Conservation (phyloP, 1,284 basidiomycete species). For the Singerocomus inundabilis region DNA sequence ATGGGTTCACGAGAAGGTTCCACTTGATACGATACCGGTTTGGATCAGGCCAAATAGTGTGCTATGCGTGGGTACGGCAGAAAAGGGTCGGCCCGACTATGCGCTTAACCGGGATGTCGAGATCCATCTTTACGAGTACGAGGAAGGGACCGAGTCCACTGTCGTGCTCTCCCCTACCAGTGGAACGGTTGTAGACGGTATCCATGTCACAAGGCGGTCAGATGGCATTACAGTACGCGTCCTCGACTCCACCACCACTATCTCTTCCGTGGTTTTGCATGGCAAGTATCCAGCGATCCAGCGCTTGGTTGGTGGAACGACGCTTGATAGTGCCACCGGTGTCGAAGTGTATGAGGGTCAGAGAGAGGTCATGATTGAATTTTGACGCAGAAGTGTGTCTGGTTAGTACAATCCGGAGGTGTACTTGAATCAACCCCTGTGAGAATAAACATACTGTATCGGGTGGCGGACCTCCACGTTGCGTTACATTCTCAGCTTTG, state of each 20-base stretch:
- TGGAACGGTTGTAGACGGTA: slow-evolving; percentile 5
- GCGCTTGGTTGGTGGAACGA: slow-evolving; percentile 10
- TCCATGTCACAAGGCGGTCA: slow-evolving; percentile 13
- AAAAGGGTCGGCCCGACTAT: slow-evolving; percentile 63
- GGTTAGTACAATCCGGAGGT: background rate
- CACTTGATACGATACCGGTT: slow-evolving; percentile 61
- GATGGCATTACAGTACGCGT: slow-evolving; percentile 5
- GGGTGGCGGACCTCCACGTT: background rate
- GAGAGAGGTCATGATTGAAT: slow-evolving; percentile 10
- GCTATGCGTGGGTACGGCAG: slow-evolving; percentile 50
- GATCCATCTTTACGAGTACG: slow-evolving; percentile 41
- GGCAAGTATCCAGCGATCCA: slow-evolving; percentile 16
- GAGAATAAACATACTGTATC: slow-evolving; percentile 2
- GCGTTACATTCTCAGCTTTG: background rate
- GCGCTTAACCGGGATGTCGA: slow-evolving; percentile 41
- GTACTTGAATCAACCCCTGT: background rate
- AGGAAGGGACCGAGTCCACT: slow-evolving; percentile 11
- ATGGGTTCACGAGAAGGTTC: slow-evolving; percentile 58
- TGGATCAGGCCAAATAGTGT: slow-evolving; percentile 60
- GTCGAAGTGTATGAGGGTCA: slow-evolving; percentile 6
- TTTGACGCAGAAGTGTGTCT: slow-evolving; percentile 3
- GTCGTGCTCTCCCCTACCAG: slow-evolving; percentile 14
- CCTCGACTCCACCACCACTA: slow-evolving; percentile 5
- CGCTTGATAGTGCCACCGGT: background rate
- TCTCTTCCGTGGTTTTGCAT: slow-evolving; percentile 17